Evolutionary conservation across 345 rosid species (phyloP), one percentile per base, ranked within the genome.

Genomic region (Ceriops decandra): DNA sequence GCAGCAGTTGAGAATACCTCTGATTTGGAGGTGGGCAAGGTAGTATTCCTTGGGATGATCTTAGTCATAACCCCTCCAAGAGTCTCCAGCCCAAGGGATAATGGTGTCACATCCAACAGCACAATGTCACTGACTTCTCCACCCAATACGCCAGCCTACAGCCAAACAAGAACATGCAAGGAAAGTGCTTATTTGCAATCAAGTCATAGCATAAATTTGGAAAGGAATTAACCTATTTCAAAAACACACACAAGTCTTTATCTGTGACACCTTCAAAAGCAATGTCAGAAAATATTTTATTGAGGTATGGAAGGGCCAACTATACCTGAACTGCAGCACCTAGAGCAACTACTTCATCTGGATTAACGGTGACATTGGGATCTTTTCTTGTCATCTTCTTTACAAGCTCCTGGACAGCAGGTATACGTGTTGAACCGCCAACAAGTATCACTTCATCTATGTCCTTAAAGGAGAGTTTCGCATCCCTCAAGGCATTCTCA

Each of bases 1-100:
- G 98, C 99, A 65, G 99, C 98, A 4, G 99, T 95, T 17, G 99
- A 95, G 74, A 95, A 95, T 51, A 95, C 99, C 80, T 95, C 99
- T 10, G 99, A 95, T 74, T 95, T 95, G 16, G 99, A 95, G 19
- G 99, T 91, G 33, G 99, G 99, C 57, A 95, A 69, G 1, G 99
- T 95, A 1, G 98, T 88, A 74, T 95, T 95, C 74, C 99, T 88
- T 2, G 96, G 90, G 60, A 95, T 95, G 64, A 91, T 91, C 78
- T 95, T 95, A 4, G 99, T 95, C 98, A 95, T 95, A 17, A 95
- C 99, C 33, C 99, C 97, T 52, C 99, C 99, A 26, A 95, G 92
- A 9, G 98, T 95, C 80, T 95, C 99, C 66, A 95, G 72, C 72
- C 99, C 99, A 63, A 95, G 72, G 0, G 99, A 95, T 16, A 95